These are phyloP conservation scores for Ciborinia camelliae DNA, from an alignment of 2,329 filamentous ascomycete genomes.

Conservation along the genomic window DNA sequence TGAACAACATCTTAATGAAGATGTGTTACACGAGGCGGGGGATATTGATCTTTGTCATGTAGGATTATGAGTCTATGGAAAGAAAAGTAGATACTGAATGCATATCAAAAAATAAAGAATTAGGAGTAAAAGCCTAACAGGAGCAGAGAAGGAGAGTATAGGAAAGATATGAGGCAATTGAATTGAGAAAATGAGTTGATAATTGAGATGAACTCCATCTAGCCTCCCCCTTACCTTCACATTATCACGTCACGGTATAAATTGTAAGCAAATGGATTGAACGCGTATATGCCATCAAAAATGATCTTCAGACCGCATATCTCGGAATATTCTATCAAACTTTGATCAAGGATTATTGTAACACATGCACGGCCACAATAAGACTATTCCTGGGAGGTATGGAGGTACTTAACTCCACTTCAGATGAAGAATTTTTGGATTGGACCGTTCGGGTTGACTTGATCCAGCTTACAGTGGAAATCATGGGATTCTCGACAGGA, in stretches of 20 bases:
- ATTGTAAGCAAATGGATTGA: neutral
- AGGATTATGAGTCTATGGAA: neutral
- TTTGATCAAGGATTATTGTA: neutral
- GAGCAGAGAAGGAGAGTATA: too few species aligned
- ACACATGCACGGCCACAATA: slow-evolving; percentile 2
- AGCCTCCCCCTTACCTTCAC: slow-evolving; percentile 1
- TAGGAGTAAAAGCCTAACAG: neutral
- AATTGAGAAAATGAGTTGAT: neutral
- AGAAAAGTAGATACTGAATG: neutral
- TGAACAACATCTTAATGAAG: neutral
- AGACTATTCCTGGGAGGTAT: neutral
- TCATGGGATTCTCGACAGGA: neutral
- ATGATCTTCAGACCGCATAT: neutral
- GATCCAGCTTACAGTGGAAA: neutral
- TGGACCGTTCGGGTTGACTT: neutral
- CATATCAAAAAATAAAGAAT: neutral
- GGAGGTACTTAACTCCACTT: neutral
- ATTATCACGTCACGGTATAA: neutral
- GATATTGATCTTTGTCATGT: neutral
- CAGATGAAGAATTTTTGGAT: neutral
- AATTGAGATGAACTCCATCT: neutral
- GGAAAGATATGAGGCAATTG: neutral
- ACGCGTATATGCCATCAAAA: neutral
- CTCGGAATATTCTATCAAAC: neutral
- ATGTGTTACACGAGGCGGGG: neutral